Evolutionary conservation across 768 basidiomycete species (phyloP), one percentile per base, ranked within the genome.

Genomic region (Suillus sp.): DNA sequence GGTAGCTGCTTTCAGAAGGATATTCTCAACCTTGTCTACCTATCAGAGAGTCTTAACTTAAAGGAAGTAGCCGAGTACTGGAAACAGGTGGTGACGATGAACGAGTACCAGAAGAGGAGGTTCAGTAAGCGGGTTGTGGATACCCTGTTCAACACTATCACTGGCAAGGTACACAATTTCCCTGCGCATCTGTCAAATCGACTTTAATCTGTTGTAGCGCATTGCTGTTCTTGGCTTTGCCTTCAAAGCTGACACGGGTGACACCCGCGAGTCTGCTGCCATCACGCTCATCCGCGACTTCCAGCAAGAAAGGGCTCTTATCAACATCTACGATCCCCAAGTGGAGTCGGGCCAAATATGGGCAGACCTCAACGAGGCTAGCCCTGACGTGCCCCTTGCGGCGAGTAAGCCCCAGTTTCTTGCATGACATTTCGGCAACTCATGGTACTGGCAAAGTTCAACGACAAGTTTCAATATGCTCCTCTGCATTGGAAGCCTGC

Each of bases 1-100:
- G 97, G 97, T 42, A 93, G 91, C 14, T 99, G 96, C 81, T 99
- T 99, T 92, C 96, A 99, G 80, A 99, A 99, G 78, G 96, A 99
- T 74, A 99, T 99, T 77, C 88, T 99, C 72, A 99, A 99, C 82
- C 83, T 99, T 65, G 97, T 99, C 51, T 99, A 99, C 81, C 87
- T 99, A 50, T 91, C 88, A 73, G 96, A 99, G 80, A 94, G 91
- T 66, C 79, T 94, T 61, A 95, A 99, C 78, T 84, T 99, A 61
- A 95, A 96, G 43, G 95, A 98, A 77, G 96, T 99, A 32, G 97
- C 96, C 35, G 91, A 89, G 20, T 99, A 99, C 83, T 99, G 97
- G 97, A 85, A 86, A 59, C 92, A 96, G 75, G 96, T 99, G 40
- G 96, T 98, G 30, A 89, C 93, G 72, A 92, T 99, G 91, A 99